Evolutionary conservation across 1,284 basidiomycete genomes (phyloP).

Genomic region (Binderoboletus segoi): DNA sequence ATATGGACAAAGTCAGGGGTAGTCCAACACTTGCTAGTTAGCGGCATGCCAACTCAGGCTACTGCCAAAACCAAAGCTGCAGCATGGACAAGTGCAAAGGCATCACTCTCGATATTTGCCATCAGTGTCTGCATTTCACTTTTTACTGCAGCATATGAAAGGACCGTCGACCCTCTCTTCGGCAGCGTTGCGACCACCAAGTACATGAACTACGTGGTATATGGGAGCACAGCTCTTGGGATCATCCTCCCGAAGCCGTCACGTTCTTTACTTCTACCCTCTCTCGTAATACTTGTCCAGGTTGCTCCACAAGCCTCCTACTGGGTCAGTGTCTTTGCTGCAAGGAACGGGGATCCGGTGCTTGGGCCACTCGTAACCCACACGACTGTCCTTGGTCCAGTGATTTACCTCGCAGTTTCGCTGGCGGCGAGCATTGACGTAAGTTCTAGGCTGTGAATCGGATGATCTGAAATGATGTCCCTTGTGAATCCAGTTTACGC

Average conservation of each 20-base stretch:
- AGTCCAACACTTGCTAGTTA: too few species aligned
- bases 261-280: slow-evolving; percentile 36
- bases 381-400: slow-evolving; percentile 53
- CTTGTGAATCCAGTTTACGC: slow-evolving; percentile 14
- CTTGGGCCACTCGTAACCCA: slow-evolving; percentile 64
- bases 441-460: slow-evolving; percentile 24
- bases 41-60: too few species aligned
- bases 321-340: slow-evolving; percentile 60
- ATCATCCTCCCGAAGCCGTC: slow-evolving; percentile 39
- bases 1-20: too few species aligned
- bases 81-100: slow-evolving; percentile 17
- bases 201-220: slow-evolving; percentile 43
- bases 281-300: slow-evolving; percentile 50
- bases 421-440: slow-evolving; percentile 49
- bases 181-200: slow-evolving; percentile 40
- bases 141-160: slow-evolving; percentile 44
- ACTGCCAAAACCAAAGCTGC: slow-evolving; percentile 1
- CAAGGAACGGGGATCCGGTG: slow-evolving; percentile 52
- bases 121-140: slow-evolving; percentile 41
- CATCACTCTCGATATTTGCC: slow-evolving; percentile 32
- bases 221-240: slow-evolving; percentile 39
- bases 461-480: neutral
- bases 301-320: slow-evolving; percentile 63
- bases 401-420: slow-evolving; percentile 46
- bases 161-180: slow-evolving; percentile 47